phyloP scores from a whole-genome alignment of 2,329 filamentous ascomycete species.

The Pseudogymnoascus sp. region DNA sequence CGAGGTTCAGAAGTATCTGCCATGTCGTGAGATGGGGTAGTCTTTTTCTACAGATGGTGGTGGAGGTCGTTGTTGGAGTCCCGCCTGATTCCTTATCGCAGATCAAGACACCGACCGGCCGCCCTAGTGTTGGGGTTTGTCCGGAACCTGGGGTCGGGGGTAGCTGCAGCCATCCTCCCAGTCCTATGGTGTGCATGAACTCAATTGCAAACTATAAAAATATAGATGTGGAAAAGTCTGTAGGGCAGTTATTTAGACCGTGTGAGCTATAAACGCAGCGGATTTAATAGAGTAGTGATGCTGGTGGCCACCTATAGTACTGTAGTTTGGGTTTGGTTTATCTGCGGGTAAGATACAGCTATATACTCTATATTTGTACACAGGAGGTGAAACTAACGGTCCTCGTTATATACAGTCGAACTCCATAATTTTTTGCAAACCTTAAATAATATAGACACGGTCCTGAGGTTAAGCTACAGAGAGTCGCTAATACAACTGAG shows the following conservation, averaged over 20 bases:
- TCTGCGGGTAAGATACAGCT: neutral
- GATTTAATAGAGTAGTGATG: neutral
- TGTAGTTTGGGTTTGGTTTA: neutral
- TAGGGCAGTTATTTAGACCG: neutral
- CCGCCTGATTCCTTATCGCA: neutral
- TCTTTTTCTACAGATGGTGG: neutral
- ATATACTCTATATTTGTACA: neutral
- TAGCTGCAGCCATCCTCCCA: neutral
- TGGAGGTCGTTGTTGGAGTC: neutral
- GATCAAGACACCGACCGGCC: neutral
- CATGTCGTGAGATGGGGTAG: neutral
- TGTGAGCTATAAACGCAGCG: neutral
- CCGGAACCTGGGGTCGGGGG: neutral
- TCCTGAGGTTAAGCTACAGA: neutral
- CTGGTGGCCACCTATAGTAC: neutral
- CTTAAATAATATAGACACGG: neutral
- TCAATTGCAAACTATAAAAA: neutral
- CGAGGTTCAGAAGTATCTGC: neutral
- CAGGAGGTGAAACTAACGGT: neutral
- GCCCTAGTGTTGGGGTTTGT: neutral
- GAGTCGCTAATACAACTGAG: neutral
- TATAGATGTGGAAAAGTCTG: neutral
- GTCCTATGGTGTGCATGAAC: neutral
- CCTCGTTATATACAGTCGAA: neutral
- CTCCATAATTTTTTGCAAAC: neutral